Conservation (phyloP, 345 rosid genomes). For the Arabidopsis suecica region DNA sequence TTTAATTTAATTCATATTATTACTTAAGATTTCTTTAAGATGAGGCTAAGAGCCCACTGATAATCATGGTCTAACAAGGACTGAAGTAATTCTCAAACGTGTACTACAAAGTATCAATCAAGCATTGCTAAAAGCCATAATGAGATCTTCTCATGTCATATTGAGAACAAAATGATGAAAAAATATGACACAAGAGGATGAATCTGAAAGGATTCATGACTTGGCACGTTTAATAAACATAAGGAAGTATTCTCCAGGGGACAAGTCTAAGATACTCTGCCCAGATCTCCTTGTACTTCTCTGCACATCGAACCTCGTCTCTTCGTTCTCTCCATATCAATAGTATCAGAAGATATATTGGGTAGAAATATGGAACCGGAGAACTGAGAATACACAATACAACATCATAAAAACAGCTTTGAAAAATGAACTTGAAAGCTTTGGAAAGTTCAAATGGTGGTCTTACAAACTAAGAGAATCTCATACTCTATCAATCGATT, state of each 20-base stretch:
- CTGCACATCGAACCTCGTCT: slow-evolving; percentile 87
- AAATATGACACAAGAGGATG: not conserved
- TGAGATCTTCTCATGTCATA: slow-evolving; percentile 24
- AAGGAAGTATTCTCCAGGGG: slow-evolving; percentile 94
- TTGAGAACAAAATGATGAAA: slow-evolving; percentile 24
- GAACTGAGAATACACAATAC: slow-evolving; percentile 59
- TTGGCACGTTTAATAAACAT: slow-evolving; percentile 54
- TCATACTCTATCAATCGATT: slow-evolving; percentile 5
- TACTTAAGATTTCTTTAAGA: too few species aligned
- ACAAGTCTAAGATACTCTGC: slow-evolving; percentile 73
- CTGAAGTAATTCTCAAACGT: slow-evolving; percentile 11
- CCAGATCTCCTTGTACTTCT: slow-evolving; percentile 89
- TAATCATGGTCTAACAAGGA: too few species aligned
- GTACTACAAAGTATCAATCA: not conserved
- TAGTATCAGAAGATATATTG: slow-evolving; percentile 80
- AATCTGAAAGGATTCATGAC: slow-evolving; percentile 23
- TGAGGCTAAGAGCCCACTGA: too few species aligned
- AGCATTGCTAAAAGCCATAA: slow-evolving; percentile 26
- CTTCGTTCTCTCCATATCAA: slow-evolving; percentile 91
- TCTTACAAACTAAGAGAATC: slow-evolving; percentile 14
- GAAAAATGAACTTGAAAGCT: slow-evolving; percentile 15
- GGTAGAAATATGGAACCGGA: slow-evolving; percentile 80
- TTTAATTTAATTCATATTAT: too few species aligned
- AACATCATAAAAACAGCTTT: not conserved
- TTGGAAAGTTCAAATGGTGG: slow-evolving; percentile 6